Percentiles rank a stretch among this genome's conserved stretches.
phyloP scores from a whole-genome alignment of 2,329 filamentous ascomycete genomes.

The Penicillium sp. region DNA sequence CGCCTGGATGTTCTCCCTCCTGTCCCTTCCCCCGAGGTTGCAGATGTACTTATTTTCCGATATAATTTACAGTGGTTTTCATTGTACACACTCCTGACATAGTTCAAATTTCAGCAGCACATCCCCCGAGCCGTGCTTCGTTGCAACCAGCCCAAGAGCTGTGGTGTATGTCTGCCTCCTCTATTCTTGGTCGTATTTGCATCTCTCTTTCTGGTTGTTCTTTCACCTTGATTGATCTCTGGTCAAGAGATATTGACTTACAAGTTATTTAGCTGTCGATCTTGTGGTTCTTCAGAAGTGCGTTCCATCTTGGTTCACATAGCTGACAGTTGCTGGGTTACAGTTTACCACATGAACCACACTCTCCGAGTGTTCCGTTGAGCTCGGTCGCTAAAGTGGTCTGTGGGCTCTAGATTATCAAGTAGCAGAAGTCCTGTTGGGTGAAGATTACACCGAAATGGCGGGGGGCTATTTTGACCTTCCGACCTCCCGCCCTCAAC shows the following conservation, averaged over 20 bases:
- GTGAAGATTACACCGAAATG: conserved; percentile 25
- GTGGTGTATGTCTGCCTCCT: neutral
- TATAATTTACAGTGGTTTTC: neutral
- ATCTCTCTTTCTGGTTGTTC: neutral
- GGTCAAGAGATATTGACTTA: conserved; percentile 1
- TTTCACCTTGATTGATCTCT: neutral
- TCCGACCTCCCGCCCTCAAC: conserved; percentile 23
- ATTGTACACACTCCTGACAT: conserved; percentile 20
- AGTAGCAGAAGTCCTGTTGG: neutral
- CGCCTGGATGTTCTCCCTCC: neutral
- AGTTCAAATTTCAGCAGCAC: conserved; percentile 17
- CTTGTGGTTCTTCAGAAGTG: neutral
- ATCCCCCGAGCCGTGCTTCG: conserved; percentile 9
- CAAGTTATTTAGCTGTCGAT: neutral
- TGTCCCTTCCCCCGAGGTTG: conserved; percentile 1
- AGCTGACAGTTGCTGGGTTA: conserved; percentile 27
- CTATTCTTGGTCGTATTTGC: conserved; percentile 1
- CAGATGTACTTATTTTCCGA: conserved; percentile 8
- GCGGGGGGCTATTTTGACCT: conserved; percentile 38
- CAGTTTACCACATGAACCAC: conserved; percentile 12
- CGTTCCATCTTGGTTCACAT: conserved; percentile 16
- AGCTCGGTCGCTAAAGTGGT: conserved; percentile 4
- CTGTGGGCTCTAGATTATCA: conserved; percentile 9
- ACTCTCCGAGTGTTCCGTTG: neutral
- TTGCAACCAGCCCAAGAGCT: neutral